These are phyloP conservation scores for Gossypium schwendimanii DNA, from an alignment of 441 rosid genomes.

Conservation along the genomic window DNA sequence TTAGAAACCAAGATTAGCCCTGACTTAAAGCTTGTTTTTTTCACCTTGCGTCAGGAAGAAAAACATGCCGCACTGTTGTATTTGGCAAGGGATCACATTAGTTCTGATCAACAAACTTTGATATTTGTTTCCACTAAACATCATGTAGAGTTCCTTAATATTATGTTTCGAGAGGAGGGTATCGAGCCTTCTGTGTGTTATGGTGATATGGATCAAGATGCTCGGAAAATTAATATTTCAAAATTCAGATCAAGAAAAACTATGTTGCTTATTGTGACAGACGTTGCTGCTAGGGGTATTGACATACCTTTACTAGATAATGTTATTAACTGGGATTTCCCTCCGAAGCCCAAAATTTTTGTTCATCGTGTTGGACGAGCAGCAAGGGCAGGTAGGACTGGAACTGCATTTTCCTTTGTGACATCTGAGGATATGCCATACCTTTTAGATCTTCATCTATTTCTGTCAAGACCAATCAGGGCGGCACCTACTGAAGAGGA, in stretches of 20 bases:
- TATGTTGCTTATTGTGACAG: constrained; percentile 84
- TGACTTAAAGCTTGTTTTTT: constrained; percentile 59
- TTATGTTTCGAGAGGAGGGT: constrained; percentile 69
- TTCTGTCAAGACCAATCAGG: constrained; percentile 77
- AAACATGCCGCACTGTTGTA: constrained; percentile 75
- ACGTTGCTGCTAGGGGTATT: constrained; percentile 94
- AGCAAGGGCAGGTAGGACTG: constrained; percentile 90
- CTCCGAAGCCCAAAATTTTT: constrained; percentile 86
- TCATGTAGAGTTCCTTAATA: constrained; percentile 88
- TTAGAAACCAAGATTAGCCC: constrained; percentile 90
- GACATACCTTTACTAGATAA: constrained; percentile 95
- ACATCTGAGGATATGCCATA: constrained; percentile 89
- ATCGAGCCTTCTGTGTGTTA: constrained; percentile 83
- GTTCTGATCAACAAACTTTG: constrained; percentile 67
- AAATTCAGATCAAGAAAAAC: constrained; percentile 82
- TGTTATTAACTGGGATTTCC: constrained; percentile 96
- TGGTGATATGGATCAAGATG: constrained; percentile 98
- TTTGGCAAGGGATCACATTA: constrained; percentile 71
- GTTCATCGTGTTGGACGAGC: constrained; percentile 93
- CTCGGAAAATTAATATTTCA: constrained; percentile 78
- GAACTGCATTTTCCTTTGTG: constrained; percentile 81
- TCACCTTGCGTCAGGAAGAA: constrained; percentile 80
- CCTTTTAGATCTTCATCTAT: constrained; percentile 83
- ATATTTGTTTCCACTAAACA: constrained; percentile 92
- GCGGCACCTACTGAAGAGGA: constrained; percentile 94